phyloP scores from a whole-genome alignment of 768 basidiomycete genomes.

The Trametopsis cervina region DNA sequence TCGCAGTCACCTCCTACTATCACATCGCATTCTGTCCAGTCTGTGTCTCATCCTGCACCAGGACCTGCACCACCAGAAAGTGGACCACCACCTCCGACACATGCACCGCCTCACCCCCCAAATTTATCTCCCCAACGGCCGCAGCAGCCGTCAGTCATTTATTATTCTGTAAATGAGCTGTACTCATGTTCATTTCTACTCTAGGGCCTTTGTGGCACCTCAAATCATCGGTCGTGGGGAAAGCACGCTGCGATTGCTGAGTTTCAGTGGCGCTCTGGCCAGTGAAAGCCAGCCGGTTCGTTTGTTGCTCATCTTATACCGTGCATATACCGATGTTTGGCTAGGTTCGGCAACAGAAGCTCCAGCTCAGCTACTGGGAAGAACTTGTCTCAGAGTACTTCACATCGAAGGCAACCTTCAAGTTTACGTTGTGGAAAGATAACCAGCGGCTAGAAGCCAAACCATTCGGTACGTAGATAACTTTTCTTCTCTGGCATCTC shows the following conservation, averaged over 20 bases:
- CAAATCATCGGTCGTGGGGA: conserved; percentile 45
- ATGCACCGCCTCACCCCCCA: not conserved
- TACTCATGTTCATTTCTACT: no score
- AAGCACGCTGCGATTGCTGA: conserved; percentile 55
- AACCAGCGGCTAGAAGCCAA: conserved; percentile 74
- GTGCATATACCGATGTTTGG: not conserved
- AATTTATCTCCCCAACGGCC: conserved; percentile 4
- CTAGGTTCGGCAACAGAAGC: conserved; percentile 24
- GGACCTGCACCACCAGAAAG: conserved; percentile 11
- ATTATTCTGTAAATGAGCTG: not conserved
- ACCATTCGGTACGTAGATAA: conserved; percentile 58
- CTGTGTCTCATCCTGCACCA: not conserved
- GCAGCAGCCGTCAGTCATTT: not conserved
- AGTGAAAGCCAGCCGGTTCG: conserved; percentile 43
- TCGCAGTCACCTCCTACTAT: not conserved
- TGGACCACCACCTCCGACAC: not conserved
- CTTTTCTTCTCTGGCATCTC: not conserved
- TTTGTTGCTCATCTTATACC: conserved; percentile 12
- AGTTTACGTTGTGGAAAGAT: conserved; percentile 84
- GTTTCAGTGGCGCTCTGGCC: conserved; percentile 63
- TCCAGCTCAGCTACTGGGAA: conserved; percentile 62
- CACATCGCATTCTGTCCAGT: not conserved
- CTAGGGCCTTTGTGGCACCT: no score
- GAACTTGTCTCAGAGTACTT: conserved; percentile 63
- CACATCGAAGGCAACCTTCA: conserved; percentile 62